Evolutionary conservation across 2,329 filamentous ascomycete genomes (phyloP), one percentile per base, ranked within the genome.

Genomic region (Nemania bipapillata): DNA sequence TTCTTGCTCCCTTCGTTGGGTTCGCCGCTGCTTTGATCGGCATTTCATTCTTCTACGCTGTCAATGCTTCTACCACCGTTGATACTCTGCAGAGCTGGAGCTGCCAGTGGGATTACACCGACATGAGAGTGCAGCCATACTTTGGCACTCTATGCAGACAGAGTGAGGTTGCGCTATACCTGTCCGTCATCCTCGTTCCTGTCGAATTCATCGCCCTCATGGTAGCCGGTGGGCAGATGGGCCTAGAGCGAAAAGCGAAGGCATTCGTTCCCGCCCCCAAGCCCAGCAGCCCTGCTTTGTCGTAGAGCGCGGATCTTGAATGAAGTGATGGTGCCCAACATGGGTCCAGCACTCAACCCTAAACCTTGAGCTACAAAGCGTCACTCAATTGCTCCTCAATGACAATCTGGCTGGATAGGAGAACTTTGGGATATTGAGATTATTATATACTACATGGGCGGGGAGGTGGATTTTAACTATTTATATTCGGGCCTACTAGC

Each of bases 81-180:
- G 86, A 88, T 75, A 87, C 86, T 6, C 78, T 90, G 11, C 82
- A 89, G 74, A 88, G 86, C 77, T 90, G 88, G 88, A 86, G 83
- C 47, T 90, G 88, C 77, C 86, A 86, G 70, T 90, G 88, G 88
- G 78, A 80, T 8, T 74, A 80, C 24, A 79, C 89, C n/a, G 77
- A 79, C 68, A 89, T 90, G 86, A 73, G 74, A 17, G 75, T 80
- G 40, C 78, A 83, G 69, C 87, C 89, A 32, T 81, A 87, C 74
- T 90, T 88, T 74, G 83, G 81, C 17, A 84, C 83, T 0, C 78
- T 90, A 57, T 90, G 88, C 78, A 81, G 79, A 68, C 83, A 90
- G 79, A 87, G 83, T 78, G 82, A 83, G 74, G 85, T 84, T 4
- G 85, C 83, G 1, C 77, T 89, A 30, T 86, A 85, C 72, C 79